Base-by-base conservation (phyloP, 192 early-diverging fungal genomes). In the Entomortierella lignicola region DNA sequence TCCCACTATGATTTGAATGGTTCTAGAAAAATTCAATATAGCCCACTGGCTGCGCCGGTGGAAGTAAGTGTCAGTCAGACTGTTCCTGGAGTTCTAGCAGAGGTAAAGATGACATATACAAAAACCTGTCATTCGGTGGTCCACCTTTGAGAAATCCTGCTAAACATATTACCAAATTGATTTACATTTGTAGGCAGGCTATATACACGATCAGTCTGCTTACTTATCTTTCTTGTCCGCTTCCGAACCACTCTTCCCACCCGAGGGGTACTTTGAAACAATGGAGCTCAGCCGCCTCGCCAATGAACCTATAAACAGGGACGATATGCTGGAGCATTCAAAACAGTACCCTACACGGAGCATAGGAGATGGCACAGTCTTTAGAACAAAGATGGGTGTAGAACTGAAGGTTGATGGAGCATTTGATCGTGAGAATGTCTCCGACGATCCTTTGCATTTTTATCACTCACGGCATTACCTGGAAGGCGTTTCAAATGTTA, bases 391-490 rank as follows among this genome's bases (percentile, higher is more conserved):
- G 32, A 48, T 7, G 2, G 29, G 44, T 30, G 48, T 52, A 12
- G 30, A 52, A 18, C 15, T 37, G 15, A 23, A 30, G 18, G 31
- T 63, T 27, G 27, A 55, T 18, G 25, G 30, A 52, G 12, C 41
- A 7, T 62, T 34, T 1, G 15, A 20, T 11, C 8, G 2, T 12
- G 23, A 30, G 18, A 27, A 26, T 30, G 41, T 55, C 8, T 39
- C 29, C 8, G 50, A 55, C 10, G 30, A 54, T 13, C 31, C 60
- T 2, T 29, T 62, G 8, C 42, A 47, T 26, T 18, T 55, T 7
- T 65, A 66, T 50, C 63, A 65, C 43, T 61, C 63, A 20, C 27
- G 58, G 7, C 37, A 39, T 8, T 77, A 69, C 17, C 66, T 77
- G 5, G 27, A 51, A 2, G 32, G 30, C 17, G 17, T 58, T 17